Evolutionary conservation across 2,329 filamentous ascomycete genomes (phyloP), one percentile per base, ranked within the genome.

Genomic region (Exophiala calicioides): DNA sequence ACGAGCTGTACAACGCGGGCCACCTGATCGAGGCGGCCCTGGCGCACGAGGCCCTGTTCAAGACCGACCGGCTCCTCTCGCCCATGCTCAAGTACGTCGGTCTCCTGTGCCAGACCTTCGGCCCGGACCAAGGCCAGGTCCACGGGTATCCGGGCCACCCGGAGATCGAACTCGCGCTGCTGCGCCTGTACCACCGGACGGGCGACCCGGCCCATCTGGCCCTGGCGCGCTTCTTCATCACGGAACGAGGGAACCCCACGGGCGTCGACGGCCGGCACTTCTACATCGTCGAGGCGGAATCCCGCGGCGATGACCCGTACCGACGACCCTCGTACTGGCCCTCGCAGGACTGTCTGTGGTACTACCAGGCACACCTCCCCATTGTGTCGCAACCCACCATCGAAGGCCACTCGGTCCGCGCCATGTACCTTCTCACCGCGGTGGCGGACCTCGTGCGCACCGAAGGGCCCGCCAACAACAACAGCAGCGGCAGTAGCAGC

Each of bases 141-240:
- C 77, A 77, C 43, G 81, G 78, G 4, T 84, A 84, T 56, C 80
- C 79, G 1, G 80, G 80, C 0, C 80, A 83, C 56, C 76, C 78
- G 0, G 75, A 78, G 58, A 75, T 79, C 31, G 75, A 78, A 47
- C 62, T 78, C 7, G 70, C 74, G 5, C 61, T 78, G 5, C 56
- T 78, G 3, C 61, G 75, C 10, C 62, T 78, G 3, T 71, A 72
- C 41, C 61, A 69, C 5, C 56, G 64, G 1, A 77, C 73, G 0
- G 34, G 58, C 1, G 58, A 71, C 41, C 39, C 61, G 3, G 59
- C 68, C 9, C 65, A 72, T 54, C 62, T 74, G 0, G 65, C 69
- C 0, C 65, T 84, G 2, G 79, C 78, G 1, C 62, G 64, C 24
- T 84, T 78, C 58, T 83, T 84, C 58, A 62, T 83, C 21, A 67